A percentile compares a stretch with the other conserved stretches of the same genome.
phyloP scores from a whole-genome alignment of 2,329 filamentous ascomycete genomes.

The Huntiella decipiens region DNA sequence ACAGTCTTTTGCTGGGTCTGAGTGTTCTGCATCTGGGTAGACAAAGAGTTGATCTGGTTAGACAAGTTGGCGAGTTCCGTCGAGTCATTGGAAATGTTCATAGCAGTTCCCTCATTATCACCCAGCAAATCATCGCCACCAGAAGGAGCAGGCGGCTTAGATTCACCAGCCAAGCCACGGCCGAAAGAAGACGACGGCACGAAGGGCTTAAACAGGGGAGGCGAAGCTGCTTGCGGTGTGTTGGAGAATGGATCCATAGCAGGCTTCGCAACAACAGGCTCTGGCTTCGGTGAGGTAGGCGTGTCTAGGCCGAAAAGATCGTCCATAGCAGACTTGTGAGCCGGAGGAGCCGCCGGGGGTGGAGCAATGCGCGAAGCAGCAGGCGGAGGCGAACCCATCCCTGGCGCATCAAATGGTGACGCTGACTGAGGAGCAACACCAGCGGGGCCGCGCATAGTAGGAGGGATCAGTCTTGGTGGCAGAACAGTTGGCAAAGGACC shows the following conservation, averaged over 20 bases:
- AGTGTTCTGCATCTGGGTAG: conserved; percentile 86
- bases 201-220: conserved; percentile 67
- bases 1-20: conserved; percentile 62
- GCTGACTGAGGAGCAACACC: conserved; percentile 25
- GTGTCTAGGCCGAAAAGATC: conserved; percentile 80
- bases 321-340: conserved; percentile 66
- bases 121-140: conserved; percentile 66
- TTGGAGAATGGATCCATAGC: conserved; percentile 53
- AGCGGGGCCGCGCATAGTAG: conserved; percentile 53
- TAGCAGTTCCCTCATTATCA: conserved; percentile 71
- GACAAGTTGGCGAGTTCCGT: conserved; percentile 88
- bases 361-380: conserved; percentile 18
- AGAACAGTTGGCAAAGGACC: conserved; percentile 52
- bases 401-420: conserved; percentile 33
- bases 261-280: conserved; percentile 44
- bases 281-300: conserved; percentile 28
- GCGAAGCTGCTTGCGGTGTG: conserved; percentile 37
- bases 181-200: conserved; percentile 85
- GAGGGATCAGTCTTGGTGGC: conserved; percentile 66
- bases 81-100: conserved; percentile 73
- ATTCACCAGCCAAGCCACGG: conserved; percentile 52
- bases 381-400: conserved; percentile 21
- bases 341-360: conserved; percentile 22
- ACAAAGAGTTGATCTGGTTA: conserved; percentile 79
- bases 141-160: conserved; percentile 43